phyloP scores from a whole-genome alignment of 2,329 filamentous ascomycete genomes.

The Diaporthe australafricana region DNA sequence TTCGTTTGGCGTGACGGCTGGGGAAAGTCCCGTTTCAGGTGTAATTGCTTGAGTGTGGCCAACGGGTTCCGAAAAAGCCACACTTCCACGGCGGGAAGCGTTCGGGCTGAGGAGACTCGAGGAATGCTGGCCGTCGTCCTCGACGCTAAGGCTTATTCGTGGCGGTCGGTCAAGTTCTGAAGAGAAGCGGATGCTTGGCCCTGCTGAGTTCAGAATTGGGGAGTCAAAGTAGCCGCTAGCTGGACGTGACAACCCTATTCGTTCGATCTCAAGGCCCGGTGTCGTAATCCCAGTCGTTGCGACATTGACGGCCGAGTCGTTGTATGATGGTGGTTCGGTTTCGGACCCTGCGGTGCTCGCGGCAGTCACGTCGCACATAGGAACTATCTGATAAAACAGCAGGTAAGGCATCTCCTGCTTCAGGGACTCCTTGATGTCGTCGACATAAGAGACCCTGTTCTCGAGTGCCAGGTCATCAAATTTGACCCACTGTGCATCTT shows the following conservation, averaged over 20 bases:
- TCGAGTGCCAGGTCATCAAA: conserved; percentile 86
- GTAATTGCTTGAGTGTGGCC: conserved; percentile 32
- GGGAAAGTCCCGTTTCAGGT: conserved; percentile 49
- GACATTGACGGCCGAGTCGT: conserved; percentile 60
- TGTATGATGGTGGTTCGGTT: conserved; percentile 69
- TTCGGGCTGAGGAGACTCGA: conserved; percentile 45
- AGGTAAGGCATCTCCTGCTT: conserved; percentile 93
- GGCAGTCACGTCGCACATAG: conserved; percentile 77
- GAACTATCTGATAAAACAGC: conserved; percentile 94
- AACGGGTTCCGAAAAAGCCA: conserved; percentile 59
- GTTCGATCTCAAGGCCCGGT: conserved; percentile 45
- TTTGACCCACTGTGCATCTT: conserved; percentile 84
- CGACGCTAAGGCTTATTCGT: conserved; percentile 60
- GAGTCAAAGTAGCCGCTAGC: conserved; percentile 60
- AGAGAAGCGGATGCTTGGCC: conserved; percentile 66
- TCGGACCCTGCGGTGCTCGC: conserved; percentile 60
- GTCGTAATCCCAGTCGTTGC: conserved; percentile 46
- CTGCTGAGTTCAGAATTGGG: conserved; percentile 50
- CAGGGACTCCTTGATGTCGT: conserved; percentile 81
- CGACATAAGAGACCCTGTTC: conserved; percentile 78
- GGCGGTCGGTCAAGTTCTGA: conserved; percentile 62
- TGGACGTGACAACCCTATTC: conserved; percentile 47
- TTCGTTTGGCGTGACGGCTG: conserved; percentile 60
- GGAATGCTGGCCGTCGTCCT: conserved; percentile 52
- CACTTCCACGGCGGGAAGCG: conserved; percentile 62